Evolutionary conservation across 2,329 filamentous ascomycete species (phyloP).

Genomic region (Hypoxylon sp.): DNA sequence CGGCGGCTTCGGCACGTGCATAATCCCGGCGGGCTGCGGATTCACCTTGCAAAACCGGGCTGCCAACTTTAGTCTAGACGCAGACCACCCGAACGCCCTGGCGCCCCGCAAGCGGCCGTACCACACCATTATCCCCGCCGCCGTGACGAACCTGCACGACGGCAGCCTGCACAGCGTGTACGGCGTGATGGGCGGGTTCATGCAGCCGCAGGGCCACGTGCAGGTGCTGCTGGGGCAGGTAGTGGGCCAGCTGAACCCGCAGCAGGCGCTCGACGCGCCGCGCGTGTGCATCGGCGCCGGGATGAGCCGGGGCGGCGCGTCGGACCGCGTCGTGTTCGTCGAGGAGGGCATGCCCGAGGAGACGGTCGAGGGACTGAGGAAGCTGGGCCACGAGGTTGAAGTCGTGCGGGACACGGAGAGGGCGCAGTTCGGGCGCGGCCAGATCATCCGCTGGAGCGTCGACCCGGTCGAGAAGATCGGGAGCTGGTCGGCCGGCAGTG

Average conservation of each 20-base stretch:
- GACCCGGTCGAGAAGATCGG: constrained; percentile 75
- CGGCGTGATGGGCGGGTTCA: constrained; percentile 98
- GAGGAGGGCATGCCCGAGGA: constrained; percentile 83
- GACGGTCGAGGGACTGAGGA: constrained; percentile 73
- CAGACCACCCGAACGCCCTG: constrained; percentile 81
- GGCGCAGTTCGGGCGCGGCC: constrained; percentile 83
- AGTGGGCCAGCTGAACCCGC: constrained; percentile 82
- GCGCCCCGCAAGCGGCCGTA: constrained; percentile 90
- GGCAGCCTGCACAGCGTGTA: constrained; percentile 84
- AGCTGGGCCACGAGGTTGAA: constrained; percentile 78
- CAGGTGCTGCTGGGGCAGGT: constrained; percentile 93
- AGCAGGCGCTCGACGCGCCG: constrained; percentile 90
- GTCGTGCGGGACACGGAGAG: constrained; percentile 75
- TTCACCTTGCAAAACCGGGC: constrained; percentile 96
- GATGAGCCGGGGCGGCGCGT: constrained; percentile 60
- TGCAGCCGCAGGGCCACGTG: constrained; percentile 97
- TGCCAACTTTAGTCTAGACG: constrained; percentile 81
- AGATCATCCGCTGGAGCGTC: constrained; percentile 82
- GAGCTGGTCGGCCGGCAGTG: constrained; percentile 90
- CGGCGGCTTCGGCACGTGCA: constrained; percentile 85
- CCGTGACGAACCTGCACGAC: constrained; percentile 83
- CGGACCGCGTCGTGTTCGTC: constrained; percentile 75
- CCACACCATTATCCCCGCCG: constrained; percentile 95
- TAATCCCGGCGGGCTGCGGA: constrained; percentile 86
- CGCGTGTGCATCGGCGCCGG: constrained; percentile 87